Percentiles rank a stretch among this genome's conserved stretches.
phyloP scores from a whole-genome alignment of 208 protist species.

The Lotmaria passim region DNA sequence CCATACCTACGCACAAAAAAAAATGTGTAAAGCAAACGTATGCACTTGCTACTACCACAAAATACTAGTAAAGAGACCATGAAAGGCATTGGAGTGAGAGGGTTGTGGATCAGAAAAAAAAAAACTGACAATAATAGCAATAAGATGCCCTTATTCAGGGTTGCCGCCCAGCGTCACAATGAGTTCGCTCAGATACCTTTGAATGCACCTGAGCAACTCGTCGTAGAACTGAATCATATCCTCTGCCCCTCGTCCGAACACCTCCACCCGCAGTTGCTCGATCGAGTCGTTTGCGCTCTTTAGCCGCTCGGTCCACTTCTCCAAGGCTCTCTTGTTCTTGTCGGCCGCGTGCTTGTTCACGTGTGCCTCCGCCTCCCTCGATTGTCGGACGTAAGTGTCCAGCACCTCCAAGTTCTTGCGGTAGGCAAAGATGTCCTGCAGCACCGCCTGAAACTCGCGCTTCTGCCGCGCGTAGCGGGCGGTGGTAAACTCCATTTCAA shows the following conservation, averaged over 20 bases:
- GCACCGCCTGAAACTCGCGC: conserved; percentile 13
- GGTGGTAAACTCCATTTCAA: conserved; percentile 7
- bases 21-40: too few species aligned
- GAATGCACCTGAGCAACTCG: conserved; percentile 8
- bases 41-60: too few species aligned
- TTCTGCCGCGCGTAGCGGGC: conserved; percentile 14
- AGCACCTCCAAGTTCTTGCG: conserved; percentile 17
- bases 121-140: neutral
- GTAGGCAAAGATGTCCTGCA: conserved; percentile 11
- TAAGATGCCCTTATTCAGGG: neutral
- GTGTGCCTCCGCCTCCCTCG: neutral
- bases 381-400: conserved; percentile 8
- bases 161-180: conserved; percentile 9
- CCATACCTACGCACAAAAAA: too few species aligned
- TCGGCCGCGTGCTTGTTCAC: neutral
- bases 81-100: neutral
- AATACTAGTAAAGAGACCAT: too few species aligned
- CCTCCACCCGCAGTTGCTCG: conserved; percentile 6
- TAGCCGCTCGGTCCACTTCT: conserved; percentile 1
- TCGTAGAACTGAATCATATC: conserved; percentile 14
- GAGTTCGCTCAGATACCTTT: conserved; percentile 1
- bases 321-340: conserved; percentile 3
- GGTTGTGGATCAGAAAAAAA: neutral
- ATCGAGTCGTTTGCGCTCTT: neutral
- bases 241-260: conserved; percentile 5